Evolutionary conservation across 1,139 yeast genomes (phyloP), one percentile per base, ranked within the genome.

Genomic region (Candida sanyaensis): DNA sequence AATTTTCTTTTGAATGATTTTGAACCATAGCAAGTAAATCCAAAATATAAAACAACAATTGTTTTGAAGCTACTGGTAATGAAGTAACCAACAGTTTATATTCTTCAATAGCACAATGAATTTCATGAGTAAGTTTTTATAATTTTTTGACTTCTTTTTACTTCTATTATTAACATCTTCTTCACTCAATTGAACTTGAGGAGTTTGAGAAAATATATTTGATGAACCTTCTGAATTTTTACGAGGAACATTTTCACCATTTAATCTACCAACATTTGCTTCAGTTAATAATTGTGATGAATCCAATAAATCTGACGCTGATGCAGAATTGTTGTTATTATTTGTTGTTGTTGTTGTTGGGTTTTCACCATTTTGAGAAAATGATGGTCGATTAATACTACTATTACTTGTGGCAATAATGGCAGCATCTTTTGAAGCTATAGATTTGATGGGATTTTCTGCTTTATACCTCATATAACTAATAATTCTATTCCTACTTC

Each of bases 1-100:
- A 75, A 63, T 92, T 93, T 50, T 81, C 82, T 42, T 80, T 82
- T 8, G 93, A 77, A 59, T 88, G 86, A 52, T 88, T 83, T 45
- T 92, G 89, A 55, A 93, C 96, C 73, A 91, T 81, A 9, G 96
- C 88, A 50, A 93, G 73, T 56, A 95, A 73, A 66, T 93, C 99
- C 56, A 93, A 71, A 27, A 95, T 81, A 68, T 95, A 93, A 57
- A 92, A 87, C n/a, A 93, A 73, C 37, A 93, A 74, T 61, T 93
- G 97, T 54, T 86, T 84, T 44, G 93, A 85, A 32, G 85, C 71
- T 6, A 73, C 73, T 1, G 96, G 96, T 45, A 90, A 73, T 46
- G 73, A 71, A 49, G 82, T 81, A 43, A 93, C 84, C 56, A 91
- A 74, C 38, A 59, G 58, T 55, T 88, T 89, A 65, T 90, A 91